phyloP scores from a whole-genome alignment of 441 rosid species.

The Metrosideros polymorpha region DNA sequence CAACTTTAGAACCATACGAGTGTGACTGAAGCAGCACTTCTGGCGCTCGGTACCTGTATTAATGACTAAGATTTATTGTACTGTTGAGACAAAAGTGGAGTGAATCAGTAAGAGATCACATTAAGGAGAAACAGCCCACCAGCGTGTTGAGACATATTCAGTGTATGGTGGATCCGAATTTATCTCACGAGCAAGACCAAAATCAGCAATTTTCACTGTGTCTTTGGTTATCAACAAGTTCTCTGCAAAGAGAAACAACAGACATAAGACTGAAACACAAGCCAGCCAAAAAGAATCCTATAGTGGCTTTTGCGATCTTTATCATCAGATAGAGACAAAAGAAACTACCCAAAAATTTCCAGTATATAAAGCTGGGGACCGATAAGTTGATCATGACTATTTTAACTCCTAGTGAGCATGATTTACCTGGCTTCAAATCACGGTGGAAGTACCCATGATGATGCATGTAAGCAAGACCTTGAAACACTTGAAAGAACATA shows the following conservation, averaged over 20 bases:
- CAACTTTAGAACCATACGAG: conserved; percentile 74
- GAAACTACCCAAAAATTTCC: conserved; percentile 1
- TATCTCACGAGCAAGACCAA: conserved; percentile 92
- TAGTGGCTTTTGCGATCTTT: not conserved
- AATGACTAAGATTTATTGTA: not conserved
- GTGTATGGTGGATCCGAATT: conserved; percentile 82
- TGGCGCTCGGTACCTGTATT: conserved; percentile 86
- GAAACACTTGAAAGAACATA: conserved; percentile 96
- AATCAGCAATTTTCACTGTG: conserved; percentile 85
- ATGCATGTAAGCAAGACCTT: conserved; percentile 92
- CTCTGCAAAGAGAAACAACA: conserved; percentile 27
- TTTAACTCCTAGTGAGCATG: not conserved
- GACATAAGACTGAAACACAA: not conserved
- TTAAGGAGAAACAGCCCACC: conserved; percentile 35
- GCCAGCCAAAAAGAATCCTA: not conserved
- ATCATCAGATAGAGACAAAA: not conserved
- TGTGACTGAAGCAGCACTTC: conserved; percentile 91
- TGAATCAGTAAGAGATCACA: not conserved
- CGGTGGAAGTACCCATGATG: conserved; percentile 95
- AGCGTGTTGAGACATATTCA: conserved; percentile 92
- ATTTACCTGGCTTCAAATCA: conserved; percentile 91
- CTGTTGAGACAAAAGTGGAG: not conserved
- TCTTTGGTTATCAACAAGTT: conserved; percentile 73
- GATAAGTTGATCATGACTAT: not conserved
- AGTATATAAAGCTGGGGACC: not conserved